Conservation (phyloP, 2,329 filamentous ascomycete genomes). For the Fusarium succisae region DNA sequence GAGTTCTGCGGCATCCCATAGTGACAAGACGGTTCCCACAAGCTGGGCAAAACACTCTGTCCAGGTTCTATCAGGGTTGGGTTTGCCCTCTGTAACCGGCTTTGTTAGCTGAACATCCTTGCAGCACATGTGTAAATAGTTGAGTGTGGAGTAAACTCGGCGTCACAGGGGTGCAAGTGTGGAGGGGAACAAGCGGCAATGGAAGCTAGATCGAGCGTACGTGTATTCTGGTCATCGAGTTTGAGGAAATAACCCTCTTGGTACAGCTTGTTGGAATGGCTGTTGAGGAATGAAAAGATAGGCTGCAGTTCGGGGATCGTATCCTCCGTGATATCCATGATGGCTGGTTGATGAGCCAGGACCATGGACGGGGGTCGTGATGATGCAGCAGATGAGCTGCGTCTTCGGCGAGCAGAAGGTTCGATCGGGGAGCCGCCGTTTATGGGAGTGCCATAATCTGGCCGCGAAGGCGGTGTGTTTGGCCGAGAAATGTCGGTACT, state of each 20-base stretch:
- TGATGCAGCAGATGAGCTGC: constrained; percentile 49
- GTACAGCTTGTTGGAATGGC: constrained; percentile 95
- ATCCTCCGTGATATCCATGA: constrained; percentile 86
- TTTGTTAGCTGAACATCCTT: constrained; percentile 32
- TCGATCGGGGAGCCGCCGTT: constrained; percentile 55
- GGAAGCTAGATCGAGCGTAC: constrained; percentile 61
- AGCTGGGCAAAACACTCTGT: constrained; percentile 97
- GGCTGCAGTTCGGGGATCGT: constrained; percentile 93
- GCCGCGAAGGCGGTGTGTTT: constrained; percentile 50
- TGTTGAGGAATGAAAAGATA: constrained; percentile 93
- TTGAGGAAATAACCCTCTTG: constrained; percentile 98
- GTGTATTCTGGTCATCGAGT: constrained; percentile 90
- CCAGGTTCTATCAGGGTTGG: constrained; percentile 89
- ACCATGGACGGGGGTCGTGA: constrained; percentile 85
- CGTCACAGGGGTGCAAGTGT: constrained; percentile 17
- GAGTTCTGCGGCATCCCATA: constrained; percentile 94
- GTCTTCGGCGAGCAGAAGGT: constrained; percentile 57
- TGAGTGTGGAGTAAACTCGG: constrained; percentile 18
- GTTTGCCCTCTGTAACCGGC: constrained; percentile 76
- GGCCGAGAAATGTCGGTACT: constrained; percentile 51
- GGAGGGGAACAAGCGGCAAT: constrained; percentile 39
- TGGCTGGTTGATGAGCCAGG: constrained; percentile 82
- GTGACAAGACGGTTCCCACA: constrained; percentile 90
- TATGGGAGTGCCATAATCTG: constrained; percentile 55
- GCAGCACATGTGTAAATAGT: constrained; percentile 8